Evolutionary conservation across 2,329 filamentous ascomycete genomes (phyloP), one percentile per base, ranked within the genome.

Genomic region (Colletotrichum abscissum): DNA sequence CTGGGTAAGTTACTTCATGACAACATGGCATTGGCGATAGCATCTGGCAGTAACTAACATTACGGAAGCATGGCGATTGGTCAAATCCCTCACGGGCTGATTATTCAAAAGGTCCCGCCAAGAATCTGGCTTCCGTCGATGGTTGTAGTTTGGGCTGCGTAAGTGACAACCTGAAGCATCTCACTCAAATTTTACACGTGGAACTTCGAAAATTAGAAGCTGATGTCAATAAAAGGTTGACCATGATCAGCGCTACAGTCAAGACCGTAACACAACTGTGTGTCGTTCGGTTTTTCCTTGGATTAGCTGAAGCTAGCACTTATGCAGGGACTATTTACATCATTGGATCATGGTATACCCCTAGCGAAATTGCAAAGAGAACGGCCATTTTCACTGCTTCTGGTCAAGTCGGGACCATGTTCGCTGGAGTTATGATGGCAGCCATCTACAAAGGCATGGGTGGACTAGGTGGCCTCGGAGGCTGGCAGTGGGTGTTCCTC

Each of bases 371-470:
- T 0, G 90, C 89, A 1, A 92, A 92, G 78, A 85, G 91, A 1
- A 89, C 86, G 5, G 90, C 89, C 56, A 88, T 93, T 59, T 93
- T 92, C 77, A 91, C 89, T 1, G 85, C 88, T 0, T 89, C 88
- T 14, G 90, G 89, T 1, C 83, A 91, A 1, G 88, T 88, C 0
- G 90, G 90, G 0, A 90, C 87, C 0, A 88, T 91, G 85, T 90
- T 91, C 68, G 86, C 86, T 1, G 90, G 89, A 0, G 88, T 88
- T 74, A 83, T 91, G 28, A 88, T 90, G 76, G 86, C 86, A 0
- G 87, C 84, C 4, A 79, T 82, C 16, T 77, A 78, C 52, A 78
- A 81, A n/a, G 83, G 82, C 4, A 77, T 80, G 52, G 77, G 87
- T 49, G 88, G 88, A 0, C 76, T 84, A 1, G 78, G 79, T 19